These are phyloP conservation scores for Cucumis sativus DNA, from an alignment of 306 rosid species.

Conservation along the genomic window Cucumber_9930_V3 NC_026655.2:3018001-3018500, in stretches of 20 bases:
- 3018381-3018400: not conserved
- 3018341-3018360: conserved; percentile 7
- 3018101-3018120: not conserved
- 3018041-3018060: not conserved
- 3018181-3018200: conserved; percentile 1
- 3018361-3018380: not conserved
- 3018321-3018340: not conserved
- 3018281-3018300: not conserved
- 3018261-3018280: not conserved
- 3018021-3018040: not conserved
- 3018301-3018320: not conserved
- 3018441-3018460: not conserved
- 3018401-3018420: not conserved
- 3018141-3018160: not conserved
- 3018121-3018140: not conserved
- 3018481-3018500: not conserved
- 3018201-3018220: not conserved
- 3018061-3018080: not conserved
- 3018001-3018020: not conserved
- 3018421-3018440: not conserved
- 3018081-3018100: not conserved
- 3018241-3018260: not conserved
- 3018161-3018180: not conserved
- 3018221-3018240: not conserved
- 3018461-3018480: not conserved